These are phyloP conservation scores for Paulownia fortunei DNA, from an alignment of 257 asterid genomes.

Conservation along the genomic window DNA sequence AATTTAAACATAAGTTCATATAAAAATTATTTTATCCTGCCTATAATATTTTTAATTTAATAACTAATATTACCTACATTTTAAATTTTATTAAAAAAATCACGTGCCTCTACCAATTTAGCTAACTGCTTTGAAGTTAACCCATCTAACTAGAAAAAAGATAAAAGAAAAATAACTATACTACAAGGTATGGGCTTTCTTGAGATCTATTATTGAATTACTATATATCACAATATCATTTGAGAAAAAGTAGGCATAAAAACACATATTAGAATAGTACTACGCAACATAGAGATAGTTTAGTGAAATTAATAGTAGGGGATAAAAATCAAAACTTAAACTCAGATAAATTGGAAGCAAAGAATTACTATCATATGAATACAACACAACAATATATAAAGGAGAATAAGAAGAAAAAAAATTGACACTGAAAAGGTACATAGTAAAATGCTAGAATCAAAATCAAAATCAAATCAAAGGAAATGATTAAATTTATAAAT, in stretches of 20 bases:
- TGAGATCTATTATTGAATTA: background rate
- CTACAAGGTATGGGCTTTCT: background rate
- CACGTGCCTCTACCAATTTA: background rate
- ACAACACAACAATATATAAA: background rate
- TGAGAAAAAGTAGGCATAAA: background rate
- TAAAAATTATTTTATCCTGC: background rate
- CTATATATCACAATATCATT: background rate
- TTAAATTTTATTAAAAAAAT: background rate
- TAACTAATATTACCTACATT: background rate
- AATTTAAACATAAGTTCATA: background rate
- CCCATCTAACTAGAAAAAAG: background rate
- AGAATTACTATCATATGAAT: background rate
- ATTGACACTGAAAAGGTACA: background rate
- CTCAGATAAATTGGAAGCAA: background rate
- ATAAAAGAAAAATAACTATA: background rate
- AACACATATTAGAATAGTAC: background rate
- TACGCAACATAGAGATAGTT: background rate
- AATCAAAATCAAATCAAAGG: constrained; percentile 4
- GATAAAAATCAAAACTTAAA: background rate
- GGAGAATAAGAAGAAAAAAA: background rate
- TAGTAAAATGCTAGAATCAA: background rate
- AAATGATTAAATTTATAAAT: background rate
- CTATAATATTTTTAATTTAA: background rate
- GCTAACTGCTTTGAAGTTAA: background rate
- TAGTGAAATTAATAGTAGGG: background rate